Conservation (phyloP, 768 basidiomycete genomes). For the Piloderma croceum region DNA sequence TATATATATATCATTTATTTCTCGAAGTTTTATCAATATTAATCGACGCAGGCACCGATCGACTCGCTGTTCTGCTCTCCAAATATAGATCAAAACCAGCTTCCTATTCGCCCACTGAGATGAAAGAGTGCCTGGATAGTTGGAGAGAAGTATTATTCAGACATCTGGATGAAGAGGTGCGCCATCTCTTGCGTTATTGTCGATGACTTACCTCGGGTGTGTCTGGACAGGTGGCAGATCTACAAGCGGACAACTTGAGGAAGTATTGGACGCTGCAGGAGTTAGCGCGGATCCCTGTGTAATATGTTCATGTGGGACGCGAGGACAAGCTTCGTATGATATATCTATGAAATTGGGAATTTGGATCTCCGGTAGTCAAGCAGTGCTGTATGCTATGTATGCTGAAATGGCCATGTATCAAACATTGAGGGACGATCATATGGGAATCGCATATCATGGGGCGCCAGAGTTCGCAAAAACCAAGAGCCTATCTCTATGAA, state of each 20-base stretch:
- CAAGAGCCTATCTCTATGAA: no score
- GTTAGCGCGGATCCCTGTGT: constrained; percentile 30
- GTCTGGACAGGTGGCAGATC: constrained; percentile 38
- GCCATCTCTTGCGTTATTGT: constrained; percentile 2
- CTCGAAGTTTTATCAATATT: background rate
- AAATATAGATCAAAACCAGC: constrained; percentile 40
- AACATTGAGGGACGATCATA: no score
- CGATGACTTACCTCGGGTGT: no score
- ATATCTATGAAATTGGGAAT: no score
- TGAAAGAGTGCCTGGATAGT: constrained; percentile 44
- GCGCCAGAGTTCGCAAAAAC: no score
- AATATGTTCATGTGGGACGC: no score
- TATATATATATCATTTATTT: background rate
- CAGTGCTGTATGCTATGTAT: no score
- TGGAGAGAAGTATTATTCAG: constrained; percentile 44
- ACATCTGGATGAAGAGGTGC: constrained; percentile 52
- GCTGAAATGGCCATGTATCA: no score
- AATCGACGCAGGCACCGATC: constrained; percentile 35
- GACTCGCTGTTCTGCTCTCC: constrained; percentile 32
- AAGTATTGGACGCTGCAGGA: constrained; percentile 50
- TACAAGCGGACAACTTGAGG: constrained; percentile 45
- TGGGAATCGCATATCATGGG: no score
- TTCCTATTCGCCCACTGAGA: constrained; percentile 44
- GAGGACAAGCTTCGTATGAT: no score
- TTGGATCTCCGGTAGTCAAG: no score